Evolutionary conservation across 352 stramenopile species (phyloP), one percentile per base, ranked within the genome.

Genomic region (Pythium periplocum): DNA sequence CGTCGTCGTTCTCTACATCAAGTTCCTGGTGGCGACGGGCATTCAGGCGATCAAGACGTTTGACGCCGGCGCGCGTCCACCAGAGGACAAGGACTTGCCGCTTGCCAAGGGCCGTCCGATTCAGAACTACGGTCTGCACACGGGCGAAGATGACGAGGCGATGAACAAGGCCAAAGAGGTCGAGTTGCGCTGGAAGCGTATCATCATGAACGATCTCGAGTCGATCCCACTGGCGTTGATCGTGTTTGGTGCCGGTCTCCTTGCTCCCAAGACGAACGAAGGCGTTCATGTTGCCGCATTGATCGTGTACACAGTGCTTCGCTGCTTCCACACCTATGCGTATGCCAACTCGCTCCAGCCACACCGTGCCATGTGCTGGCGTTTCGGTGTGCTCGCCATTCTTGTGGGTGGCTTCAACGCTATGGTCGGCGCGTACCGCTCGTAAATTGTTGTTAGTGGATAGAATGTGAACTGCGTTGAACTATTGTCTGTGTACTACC

Each of bases 151-250:
- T 34, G 53, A 77, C 37, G 51, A 71, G 17, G 49, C n/a, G 17
- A 6, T 55, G 46, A 56, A 38, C 55, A 68, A 59, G 55, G 68
- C 64, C 9, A 57, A 57, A 1, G 64, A 66, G 36, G 40, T 68
- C 2, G 69, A 75, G 34, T 63, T 64, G 33, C 68, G 71, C 46
- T 80, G 71, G 71, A 64, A 69, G 26, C 63, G 69, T 45, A 69
- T 79, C 48, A 62, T 78, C 30, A 62, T 65, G 49, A 80, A 77
- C 56, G 65, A 80, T 49, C 48, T 80, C 17, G 71, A 80, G 59
- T 69, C 53, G 38, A 75, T 77, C 37, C 71, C 68, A 2, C 52
- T 80, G n/a, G 62, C 59, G 1, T 51, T 86, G 4, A 63, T 80
- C 34, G 59, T 80, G 34, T 50, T 80, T 10, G 72, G 69, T 30